Base-by-base conservation (phyloP, 495 filamentous ascomycete genomes). In the Daldinia loculata region DNA sequence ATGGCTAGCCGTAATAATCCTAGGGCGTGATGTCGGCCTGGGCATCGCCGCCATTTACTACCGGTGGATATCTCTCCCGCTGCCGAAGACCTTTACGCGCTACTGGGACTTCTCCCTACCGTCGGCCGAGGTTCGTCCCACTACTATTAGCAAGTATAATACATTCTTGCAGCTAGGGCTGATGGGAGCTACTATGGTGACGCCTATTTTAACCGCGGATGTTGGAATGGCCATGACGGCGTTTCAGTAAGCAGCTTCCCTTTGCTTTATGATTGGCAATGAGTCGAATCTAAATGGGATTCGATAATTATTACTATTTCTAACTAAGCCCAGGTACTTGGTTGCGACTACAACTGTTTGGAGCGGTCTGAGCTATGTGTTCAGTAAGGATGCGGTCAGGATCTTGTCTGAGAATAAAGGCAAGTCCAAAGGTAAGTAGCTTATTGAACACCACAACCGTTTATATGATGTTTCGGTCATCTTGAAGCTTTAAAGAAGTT, bases 41-140 rank as follows among this genome's bases (percentile, higher is more conserved):
- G 92, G 87, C n/a, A 84, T 97, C 3, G 89, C 93, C 8, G 95
- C 95, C 1, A 89, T 99, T 61, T 99, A 98, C 79, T 98, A 93
- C 75, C 89, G 95, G 38, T 99, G 92, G 88, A 95, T 97, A 55
- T 94, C 91, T 3, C 86, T 99, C 22, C 95, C 95, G 1, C 89
- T 91, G 0, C 95, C 95, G 5, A 97, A 97, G 79, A 98, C 95
- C 0, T 91, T 97, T 79, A 80, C 84, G 14, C 84, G 95, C n/a
- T 99, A 98, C 77, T 99, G 96, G 96, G 96, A 99, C 77, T 98
- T 98, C 73, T 92, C 90, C 11, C 86, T 99, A 17, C 95, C 95
- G 0, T 92, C 89, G 51, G 95, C 95, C 1, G 95, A 98, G 78
- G 95, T 99, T 4, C 90, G 90, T 69, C 95, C 95, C 0, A 99